A percentile compares a stretch with the other conserved stretches of the same genome.
phyloP scores from a whole-genome alignment of 2,329 filamentous ascomycete species.

The Aspergillus sp. region DNA sequence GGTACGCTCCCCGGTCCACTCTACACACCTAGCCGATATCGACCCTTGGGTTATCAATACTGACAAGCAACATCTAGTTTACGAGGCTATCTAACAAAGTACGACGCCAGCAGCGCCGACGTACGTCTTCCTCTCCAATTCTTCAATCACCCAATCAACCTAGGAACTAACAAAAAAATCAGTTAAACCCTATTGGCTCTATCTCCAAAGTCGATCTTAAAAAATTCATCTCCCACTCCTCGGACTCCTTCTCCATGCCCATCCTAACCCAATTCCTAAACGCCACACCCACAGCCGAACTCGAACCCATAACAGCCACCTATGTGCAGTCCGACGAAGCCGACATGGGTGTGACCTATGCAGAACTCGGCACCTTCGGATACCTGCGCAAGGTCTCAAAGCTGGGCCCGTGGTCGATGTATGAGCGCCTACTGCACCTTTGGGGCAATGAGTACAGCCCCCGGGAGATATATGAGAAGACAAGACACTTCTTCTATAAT shows the following conservation, averaged over 20 bases:
- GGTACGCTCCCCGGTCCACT: slow-evolving; percentile 16
- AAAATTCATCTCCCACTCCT: slow-evolving; percentile 67
- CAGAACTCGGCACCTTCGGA: slow-evolving; percentile 54
- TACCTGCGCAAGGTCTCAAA: slow-evolving; percentile 56
- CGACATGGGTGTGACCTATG: slow-evolving; percentile 57
- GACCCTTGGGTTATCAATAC: slow-evolving; percentile 10
- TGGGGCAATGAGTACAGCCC: slow-evolving; percentile 46
- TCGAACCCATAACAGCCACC: slow-evolving; percentile 64
- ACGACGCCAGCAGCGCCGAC: slow-evolving; percentile 59
- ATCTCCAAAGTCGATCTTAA: slow-evolving; percentile 70
- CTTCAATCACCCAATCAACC: too few relatives aligned
- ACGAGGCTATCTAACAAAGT: slow-evolving; percentile 67
- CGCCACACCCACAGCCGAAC: slow-evolving; percentile 62
- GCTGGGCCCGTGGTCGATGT: slow-evolving; percentile 56
- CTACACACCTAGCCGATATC: background rate
- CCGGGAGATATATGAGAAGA: slow-evolving; percentile 49
- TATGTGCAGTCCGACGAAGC: slow-evolving; percentile 61
- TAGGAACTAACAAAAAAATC: slow-evolving; percentile 1
- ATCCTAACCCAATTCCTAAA: slow-evolving; percentile 66
- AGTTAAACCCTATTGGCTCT: slow-evolving; percentile 43
- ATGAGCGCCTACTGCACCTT: slow-evolving; percentile 51
- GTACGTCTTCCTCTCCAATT: slow-evolving; percentile 39
- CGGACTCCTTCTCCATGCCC: slow-evolving; percentile 59
- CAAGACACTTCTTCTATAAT: slow-evolving; percentile 44
- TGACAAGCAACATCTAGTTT: slow-evolving; percentile 36